Evolutionary conservation across 139 green algal genomes (phyloP).

Genomic region (Closterium sp.): DNA sequence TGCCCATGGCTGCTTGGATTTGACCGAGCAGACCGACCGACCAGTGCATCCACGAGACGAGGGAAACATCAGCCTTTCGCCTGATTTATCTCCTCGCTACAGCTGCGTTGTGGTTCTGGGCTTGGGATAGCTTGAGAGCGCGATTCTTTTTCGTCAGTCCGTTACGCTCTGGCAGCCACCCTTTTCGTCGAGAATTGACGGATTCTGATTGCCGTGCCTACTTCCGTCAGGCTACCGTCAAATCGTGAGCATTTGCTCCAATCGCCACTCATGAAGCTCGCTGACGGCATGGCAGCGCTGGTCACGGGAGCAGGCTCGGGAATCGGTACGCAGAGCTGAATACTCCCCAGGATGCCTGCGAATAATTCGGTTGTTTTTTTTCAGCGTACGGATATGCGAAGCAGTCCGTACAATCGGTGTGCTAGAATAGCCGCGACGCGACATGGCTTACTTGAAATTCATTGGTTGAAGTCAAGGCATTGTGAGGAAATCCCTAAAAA

Average conservation of each 20-base stretch:
- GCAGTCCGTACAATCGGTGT: not conserved
- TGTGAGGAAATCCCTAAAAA: too few relatives aligned
- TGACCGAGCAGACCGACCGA: too few relatives aligned
- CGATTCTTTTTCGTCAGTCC: not conserved
- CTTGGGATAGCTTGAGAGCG: not conserved
- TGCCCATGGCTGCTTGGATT: too few relatives aligned
- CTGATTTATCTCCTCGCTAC: too few relatives aligned
- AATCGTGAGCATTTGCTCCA: not conserved
- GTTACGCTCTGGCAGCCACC: not conserved
- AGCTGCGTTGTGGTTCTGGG: not conserved
- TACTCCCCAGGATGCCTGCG: too few relatives aligned
- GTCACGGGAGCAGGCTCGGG: conserved; percentile 33
- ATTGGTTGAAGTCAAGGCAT: not conserved
- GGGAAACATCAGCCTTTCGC: too few relatives aligned
- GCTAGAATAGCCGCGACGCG: not conserved
- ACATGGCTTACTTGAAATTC: not conserved
- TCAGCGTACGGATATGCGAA: too few relatives aligned
- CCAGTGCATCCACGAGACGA: too few relatives aligned
- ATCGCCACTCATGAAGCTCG: conserved; percentile 6
- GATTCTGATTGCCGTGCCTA: not conserved
- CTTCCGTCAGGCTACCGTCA: not conserved
- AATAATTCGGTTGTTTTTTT: too few relatives aligned
- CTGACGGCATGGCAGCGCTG: conserved; percentile 12
- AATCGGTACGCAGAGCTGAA: conserved; percentile 32
- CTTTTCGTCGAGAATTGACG: not conserved